phyloP scores from a whole-genome alignment of 129 eudicot species.

The Deinandra increscens region DNA sequence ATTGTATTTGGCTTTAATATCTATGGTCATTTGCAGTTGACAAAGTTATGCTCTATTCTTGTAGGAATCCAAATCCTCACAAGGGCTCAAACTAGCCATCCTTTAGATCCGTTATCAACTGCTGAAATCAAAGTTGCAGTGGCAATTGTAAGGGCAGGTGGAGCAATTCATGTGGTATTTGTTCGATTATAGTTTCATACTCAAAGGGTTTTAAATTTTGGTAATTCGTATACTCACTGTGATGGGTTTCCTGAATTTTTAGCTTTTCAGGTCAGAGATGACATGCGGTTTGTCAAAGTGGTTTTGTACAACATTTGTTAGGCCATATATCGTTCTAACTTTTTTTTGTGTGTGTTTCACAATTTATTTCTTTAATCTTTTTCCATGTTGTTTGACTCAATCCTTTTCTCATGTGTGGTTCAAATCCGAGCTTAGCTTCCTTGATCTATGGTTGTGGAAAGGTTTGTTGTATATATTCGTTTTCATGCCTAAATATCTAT shows the following conservation, averaged over 20 bases:
- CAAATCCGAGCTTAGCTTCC: conserved; percentile 32
- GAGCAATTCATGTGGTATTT: conserved; percentile 87
- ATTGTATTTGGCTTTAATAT: conserved; percentile 6
- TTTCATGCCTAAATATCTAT: conserved; percentile 11
- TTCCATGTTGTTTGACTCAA: no score
- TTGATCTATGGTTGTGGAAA: conserved; percentile 38
- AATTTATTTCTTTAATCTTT: no score
- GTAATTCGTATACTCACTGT: conserved; percentile 6
- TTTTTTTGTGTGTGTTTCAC: no score
- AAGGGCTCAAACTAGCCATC: no score
- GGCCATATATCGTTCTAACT: no score
- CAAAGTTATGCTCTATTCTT: no score
- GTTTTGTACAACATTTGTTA: no score
- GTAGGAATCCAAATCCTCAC: no score
- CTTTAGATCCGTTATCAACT: no score
- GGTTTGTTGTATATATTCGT: conserved; percentile 33
- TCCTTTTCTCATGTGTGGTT: no score
- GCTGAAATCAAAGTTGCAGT: no score
- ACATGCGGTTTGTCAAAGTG: conserved; percentile 93
- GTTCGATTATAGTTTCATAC: background rate
- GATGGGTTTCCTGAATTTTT: background rate
- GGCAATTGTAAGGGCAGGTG: conserved; percentile 96
- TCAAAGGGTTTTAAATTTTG: conserved; percentile 5
- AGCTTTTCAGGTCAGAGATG: conserved; percentile 75
- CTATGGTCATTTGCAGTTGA: no score